Evolutionary conservation across 1,284 basidiomycete species (phyloP).

Genomic region (Pholiota adiposa): DNA sequence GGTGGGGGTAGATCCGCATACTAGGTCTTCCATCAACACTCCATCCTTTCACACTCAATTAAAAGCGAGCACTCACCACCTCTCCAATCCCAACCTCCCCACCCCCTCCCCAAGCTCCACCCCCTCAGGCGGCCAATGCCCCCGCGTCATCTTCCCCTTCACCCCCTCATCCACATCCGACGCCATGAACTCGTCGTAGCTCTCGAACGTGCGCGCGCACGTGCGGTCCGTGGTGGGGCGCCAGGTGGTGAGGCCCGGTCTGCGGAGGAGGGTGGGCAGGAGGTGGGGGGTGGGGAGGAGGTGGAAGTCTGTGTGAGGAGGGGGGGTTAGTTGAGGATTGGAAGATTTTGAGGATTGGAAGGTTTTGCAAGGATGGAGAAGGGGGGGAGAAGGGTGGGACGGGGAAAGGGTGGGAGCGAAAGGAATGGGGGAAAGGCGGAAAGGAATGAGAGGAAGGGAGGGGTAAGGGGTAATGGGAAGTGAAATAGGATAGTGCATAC

Average conservation of each 20-base stretch:
- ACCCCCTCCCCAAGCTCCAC: conserved; percentile 52
- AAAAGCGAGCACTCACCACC: conserved; percentile 69
- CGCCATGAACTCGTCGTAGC: conserved; percentile 58
- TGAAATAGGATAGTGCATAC: conserved; percentile 43
- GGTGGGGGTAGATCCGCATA: conserved; percentile 90
- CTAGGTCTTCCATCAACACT: conserved; percentile 40
- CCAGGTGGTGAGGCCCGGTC: conserved; percentile 81
- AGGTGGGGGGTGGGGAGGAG: conserved; percentile 80
- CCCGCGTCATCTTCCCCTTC: conserved; percentile 64
- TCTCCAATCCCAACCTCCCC: conserved; percentile 59
- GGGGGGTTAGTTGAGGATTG: background rate
- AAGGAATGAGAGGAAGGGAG: background rate
- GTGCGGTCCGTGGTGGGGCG: conserved; percentile 61
- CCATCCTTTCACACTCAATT: background rate
- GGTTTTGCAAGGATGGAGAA: conserved; percentile 44
- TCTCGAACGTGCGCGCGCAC: conserved; percentile 48
- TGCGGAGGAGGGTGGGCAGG: conserved; percentile 75
- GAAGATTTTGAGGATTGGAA: conserved; percentile 71
- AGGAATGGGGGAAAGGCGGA: background rate
- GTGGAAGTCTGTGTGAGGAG: conserved; percentile 60
- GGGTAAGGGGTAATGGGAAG: no score
- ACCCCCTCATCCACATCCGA: conserved; percentile 52
- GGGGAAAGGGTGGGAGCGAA: no score
- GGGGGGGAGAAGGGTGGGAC: no score
- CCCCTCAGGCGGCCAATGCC: conserved; percentile 83